Conservation (phyloP, 495 filamentous ascomycete genomes). For the Parmelia sp. region DNA sequence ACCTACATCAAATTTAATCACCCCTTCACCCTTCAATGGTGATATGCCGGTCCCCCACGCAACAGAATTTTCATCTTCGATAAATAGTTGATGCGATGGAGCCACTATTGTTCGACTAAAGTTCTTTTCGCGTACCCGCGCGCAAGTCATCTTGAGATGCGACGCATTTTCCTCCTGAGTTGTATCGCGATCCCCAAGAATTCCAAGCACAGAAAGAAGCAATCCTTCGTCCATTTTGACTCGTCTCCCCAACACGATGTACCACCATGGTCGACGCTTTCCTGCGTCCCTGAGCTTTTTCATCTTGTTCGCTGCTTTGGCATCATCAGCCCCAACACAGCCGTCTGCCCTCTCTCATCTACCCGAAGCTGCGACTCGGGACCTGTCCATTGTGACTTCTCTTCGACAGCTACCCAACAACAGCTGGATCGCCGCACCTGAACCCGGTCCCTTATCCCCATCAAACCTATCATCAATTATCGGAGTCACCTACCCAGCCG, state of each 20-base stretch:
- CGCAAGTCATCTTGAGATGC: not conserved
- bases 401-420: not conserved
- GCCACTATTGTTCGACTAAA: too few relatives aligned
- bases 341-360: not conserved
- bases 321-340: not conserved
- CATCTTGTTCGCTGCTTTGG: not conserved
- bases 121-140: not conserved
- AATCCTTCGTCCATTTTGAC: not conserved
- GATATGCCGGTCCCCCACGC: too few relatives aligned
- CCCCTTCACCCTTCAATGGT: too few relatives aligned
- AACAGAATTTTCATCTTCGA: too few relatives aligned
- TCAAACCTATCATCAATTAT: not conserved
- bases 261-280: not conserved
- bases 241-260: not conserved
- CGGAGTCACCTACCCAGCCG: not conserved
- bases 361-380: not conserved
- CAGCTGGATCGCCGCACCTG: not conserved
- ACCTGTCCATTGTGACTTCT: not conserved
- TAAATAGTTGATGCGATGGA: too few relatives aligned
- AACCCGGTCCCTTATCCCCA: not conserved
- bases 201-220: not conserved
- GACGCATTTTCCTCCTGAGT: not conserved
- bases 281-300: not conserved
- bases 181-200: not conserved
- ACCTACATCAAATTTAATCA: too few relatives aligned